Base-by-base conservation (phyloP, 1,139 yeast species). In the Hyphopichia buzzinii region DNA sequence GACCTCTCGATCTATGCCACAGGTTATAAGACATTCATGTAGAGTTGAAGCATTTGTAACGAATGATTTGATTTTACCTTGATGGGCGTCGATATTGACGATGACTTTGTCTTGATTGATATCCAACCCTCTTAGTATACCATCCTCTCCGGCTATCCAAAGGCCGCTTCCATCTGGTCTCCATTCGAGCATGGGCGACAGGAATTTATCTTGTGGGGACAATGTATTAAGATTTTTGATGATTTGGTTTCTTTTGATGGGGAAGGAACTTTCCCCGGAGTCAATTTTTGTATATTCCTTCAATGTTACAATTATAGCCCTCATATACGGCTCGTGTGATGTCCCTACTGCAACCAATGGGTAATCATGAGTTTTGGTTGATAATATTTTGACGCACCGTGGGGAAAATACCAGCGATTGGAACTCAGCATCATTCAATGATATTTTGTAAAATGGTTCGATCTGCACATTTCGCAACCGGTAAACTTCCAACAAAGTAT, bases 401-500 rank as follows among this genome's bases (percentile, higher is more conserved):
- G 87, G 83, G 15, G 82, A 72, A 54, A 86, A 86, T 2, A 81
- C 74, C 39, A 79, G 74, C 26, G 81, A 73, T n/a, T 81, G 72
- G 49, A 84, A 85, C 47, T 84, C 84, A 1, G 94, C 85, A 52
- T 81, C 89, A 52, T 84, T 84, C 38, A 84, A 60, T 0, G 92
- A 82, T 4, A 84, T 59, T 43, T 74, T 73, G 39, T 67, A 69
- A 11, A 64, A 36, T 3, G 74, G 42, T 13, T 36, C 40, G 35
- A 59, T 31, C 17, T 40, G 29, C 5, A 42, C 37, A 3, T 44
- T 36, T 4, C 43, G 30, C 15, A 51, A 47, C 1, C 61, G 49
- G 35, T 74, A 62, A 14, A 79, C 69, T 14, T 79, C 77, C 35
- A 82, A 41, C 37, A 78, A 65, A 0, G 92, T 80, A 29, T 76